These are phyloP conservation scores for Colletotrichum echinochloae DNA, from an alignment of 2,329 filamentous ascomycete species.

Conservation along the genomic window DNA sequence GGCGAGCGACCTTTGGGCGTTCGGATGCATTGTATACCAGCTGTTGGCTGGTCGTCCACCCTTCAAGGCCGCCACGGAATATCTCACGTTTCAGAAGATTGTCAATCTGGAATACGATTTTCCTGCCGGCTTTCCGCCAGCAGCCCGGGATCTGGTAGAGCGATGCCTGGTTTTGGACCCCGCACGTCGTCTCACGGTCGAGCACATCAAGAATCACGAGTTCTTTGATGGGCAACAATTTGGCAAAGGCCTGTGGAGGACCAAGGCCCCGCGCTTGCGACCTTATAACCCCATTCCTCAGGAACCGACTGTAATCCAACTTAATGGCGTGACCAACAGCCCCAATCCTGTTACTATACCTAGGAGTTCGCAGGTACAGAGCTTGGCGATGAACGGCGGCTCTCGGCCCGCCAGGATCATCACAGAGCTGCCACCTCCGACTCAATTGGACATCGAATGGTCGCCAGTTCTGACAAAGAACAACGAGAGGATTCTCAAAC, in stretches of 20 bases:
- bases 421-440: constrained; percentile 95
- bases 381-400: constrained; percentile 57
- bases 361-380: constrained; percentile 51
- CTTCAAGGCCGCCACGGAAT: constrained; percentile 96
- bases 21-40: constrained; percentile 98
- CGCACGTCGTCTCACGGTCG: constrained; percentile 83
- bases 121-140: constrained; percentile 85
- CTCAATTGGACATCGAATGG: constrained; percentile 98
- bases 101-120: constrained; percentile 95
- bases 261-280: constrained; percentile 88
- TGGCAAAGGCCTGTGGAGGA: constrained; percentile 87
- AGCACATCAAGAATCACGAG: constrained; percentile 95
- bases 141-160: constrained; percentile 90
- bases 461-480: constrained; percentile 90
- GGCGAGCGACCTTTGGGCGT: constrained; percentile 97
- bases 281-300: constrained; percentile 82
- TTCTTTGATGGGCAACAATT: constrained; percentile 92
- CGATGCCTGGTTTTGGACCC: constrained; percentile 92
- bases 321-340: constrained; percentile 66
- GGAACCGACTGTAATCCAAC: constrained; percentile 79
- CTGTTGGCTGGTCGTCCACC: constrained; percentile 94
- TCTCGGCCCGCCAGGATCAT: constrained; percentile 83
- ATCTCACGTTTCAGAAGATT: constrained; percentile 98
- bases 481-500: constrained; percentile 93
- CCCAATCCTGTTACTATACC: constrained; percentile 47